Evolutionary conservation across 2,329 filamentous ascomycete species (phyloP).

Genomic region (Lasiodiplodia sp.): DNA sequence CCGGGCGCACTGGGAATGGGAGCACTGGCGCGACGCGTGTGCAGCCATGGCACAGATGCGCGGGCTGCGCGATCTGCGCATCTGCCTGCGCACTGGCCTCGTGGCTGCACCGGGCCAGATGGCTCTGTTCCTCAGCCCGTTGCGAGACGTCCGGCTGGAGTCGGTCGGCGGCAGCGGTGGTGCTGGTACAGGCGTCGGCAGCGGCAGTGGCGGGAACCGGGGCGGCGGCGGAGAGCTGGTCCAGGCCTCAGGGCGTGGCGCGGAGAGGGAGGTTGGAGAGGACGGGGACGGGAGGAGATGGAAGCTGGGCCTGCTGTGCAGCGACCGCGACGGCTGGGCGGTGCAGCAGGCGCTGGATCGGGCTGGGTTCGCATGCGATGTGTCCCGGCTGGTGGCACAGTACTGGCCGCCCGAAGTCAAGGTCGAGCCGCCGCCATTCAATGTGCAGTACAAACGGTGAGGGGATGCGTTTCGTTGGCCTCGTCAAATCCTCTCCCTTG

Average conservation of each 20-base stretch:
- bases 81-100: conserved; percentile 13
- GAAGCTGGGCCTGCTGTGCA: conserved; percentile 12
- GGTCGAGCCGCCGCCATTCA: conserved; percentile 14
- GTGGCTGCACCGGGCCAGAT: conserved; percentile 7
- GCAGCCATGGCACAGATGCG: conserved; percentile 2
- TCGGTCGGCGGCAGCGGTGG: background rate
- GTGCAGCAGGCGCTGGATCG: conserved; percentile 22
- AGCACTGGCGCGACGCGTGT: conserved; percentile 19
- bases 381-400: conserved; percentile 18
- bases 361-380: conserved; percentile 17
- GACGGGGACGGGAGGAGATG: background rate
- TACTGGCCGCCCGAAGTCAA: background rate
- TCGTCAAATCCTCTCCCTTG: background rate
- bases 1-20: conserved; percentile 18
- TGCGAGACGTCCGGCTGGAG: background rate
- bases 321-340: conserved; percentile 2
- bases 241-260: background rate
- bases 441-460: conserved; percentile 17
- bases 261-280: background rate
- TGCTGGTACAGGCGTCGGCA: background rate
- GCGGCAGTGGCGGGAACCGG: background rate
- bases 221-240: conserved; percentile 7
- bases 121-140: conserved; percentile 10
- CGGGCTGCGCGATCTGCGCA: conserved; percentile 10
- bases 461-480: background rate